Percentiles rank a stretch among this genome's conserved stretches.
Evolutionary conservation across 495 filamentous ascomycete genomes (phyloP).

Genomic region (Aspergillus nidulans): DNA sequence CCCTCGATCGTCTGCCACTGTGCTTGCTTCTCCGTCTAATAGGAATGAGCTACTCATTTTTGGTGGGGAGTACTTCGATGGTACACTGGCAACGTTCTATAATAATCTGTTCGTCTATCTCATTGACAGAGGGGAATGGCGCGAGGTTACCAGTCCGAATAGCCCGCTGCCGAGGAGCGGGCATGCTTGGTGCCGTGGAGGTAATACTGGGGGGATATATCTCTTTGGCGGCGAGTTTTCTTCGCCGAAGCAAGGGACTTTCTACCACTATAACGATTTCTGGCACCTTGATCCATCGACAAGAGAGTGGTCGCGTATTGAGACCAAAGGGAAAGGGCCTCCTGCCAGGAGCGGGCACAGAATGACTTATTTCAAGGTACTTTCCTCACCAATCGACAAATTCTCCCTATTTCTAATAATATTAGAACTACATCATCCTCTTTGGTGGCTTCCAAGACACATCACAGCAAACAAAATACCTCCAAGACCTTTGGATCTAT

Average conservation of each 20-base stretch:
- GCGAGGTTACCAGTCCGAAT: constrained; percentile 81
- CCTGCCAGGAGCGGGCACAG: constrained; percentile 89
- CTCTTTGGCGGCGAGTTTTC: constrained; percentile 83
- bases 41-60: constrained; percentile 87
- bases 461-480: constrained; percentile 85
- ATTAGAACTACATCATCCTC: constrained; percentile 62
- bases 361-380: constrained; percentile 85
- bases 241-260: constrained; percentile 91
- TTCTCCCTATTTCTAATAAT: constrained; percentile 20
- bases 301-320: constrained; percentile 85
- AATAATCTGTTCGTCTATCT: constrained; percentile 84
- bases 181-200: constrained; percentile 87
- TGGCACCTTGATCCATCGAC: constrained; percentile 81
- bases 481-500: constrained; percentile 66
- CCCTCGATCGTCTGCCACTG: constrained; percentile 69
- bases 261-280: constrained; percentile 99
- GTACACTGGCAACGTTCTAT: constrained; percentile 57
- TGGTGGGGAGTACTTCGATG: constrained; percentile 74
- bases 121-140: constrained; percentile 83
- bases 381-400: constrained; percentile 25
- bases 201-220: constrained; percentile 80
- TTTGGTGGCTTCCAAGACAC: constrained; percentile 95
- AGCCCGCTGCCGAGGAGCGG: constrained; percentile 86
- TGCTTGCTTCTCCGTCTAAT: constrained; percentile 80
- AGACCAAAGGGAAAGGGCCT: constrained; percentile 81